Evolutionary conservation across 1,284 basidiomycete species (phyloP).

Genomic region (Pyrrhoderma noxium): DNA sequence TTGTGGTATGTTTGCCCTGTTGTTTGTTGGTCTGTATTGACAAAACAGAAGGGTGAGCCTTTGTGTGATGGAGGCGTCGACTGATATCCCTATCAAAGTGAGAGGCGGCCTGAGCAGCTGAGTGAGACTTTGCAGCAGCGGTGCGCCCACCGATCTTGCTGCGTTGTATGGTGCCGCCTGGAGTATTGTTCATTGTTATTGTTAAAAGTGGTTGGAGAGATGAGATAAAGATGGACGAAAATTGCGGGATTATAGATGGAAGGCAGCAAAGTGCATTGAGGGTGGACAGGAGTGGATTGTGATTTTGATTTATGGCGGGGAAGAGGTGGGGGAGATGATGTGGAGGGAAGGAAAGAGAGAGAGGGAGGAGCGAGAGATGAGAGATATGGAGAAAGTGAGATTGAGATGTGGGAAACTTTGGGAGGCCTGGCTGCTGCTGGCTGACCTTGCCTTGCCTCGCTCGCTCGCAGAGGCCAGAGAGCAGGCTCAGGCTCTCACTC

Average conservation of each 20-base stretch:
- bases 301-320: neutral
- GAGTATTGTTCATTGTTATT: too few species aligned
- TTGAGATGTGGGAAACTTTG: slow-evolving; percentile 4
- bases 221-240: too few species aligned
- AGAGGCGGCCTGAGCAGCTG: too few species aligned
- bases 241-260: too few species aligned
- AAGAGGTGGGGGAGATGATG: neutral
- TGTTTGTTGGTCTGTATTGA: neutral
- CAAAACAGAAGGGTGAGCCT: neutral
- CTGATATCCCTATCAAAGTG: neutral
- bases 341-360: neutral
- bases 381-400: slow-evolving; percentile 8
- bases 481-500: too few species aligned
- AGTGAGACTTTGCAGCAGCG: slow-evolving; percentile 1
- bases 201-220: too few species aligned
- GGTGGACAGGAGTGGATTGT: neutral
- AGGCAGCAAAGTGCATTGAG: too few species aligned
- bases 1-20: neutral
- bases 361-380: neutral
- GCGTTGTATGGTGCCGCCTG: slow-evolving; percentile 14
- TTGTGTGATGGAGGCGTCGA: too few species aligned
- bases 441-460: neutral
- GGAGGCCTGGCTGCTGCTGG: neutral
- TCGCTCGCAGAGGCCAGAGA: too few species aligned
- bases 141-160: slow-evolving; percentile 16